Base-by-base conservation (phyloP, 345 rosid species). In the Populus alba region DNA sequence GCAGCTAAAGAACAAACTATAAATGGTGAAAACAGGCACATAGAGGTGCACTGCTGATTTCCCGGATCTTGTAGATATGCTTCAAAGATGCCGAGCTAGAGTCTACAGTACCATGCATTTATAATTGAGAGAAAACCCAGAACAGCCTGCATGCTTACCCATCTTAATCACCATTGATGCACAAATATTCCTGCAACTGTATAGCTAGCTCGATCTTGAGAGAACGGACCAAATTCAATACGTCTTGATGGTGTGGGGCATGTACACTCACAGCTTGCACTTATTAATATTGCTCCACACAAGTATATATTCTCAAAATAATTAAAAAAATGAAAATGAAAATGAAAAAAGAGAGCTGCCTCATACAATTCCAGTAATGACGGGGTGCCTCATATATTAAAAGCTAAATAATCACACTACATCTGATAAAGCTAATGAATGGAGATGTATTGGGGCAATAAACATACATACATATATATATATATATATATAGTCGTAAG, bases 31-130 rank as follows among this genome's bases (percentile, higher is more conserved):
- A n/a, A 57, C 29, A 57, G 23, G 6, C 27, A n/a, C 63, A n/a
- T 57, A 3, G 27, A 57, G 63, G 63, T 57, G 23, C 63, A 10
- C 15, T 10, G 12, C 13, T 57, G 11, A 23, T 22, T 57, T 57
- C 63, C 63, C 61, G 22, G 11, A 8, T 53, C 59, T 53, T 72
- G n/a, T 55, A 55, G 18, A 16, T 12, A 35, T 57, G 37, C 29
- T 1, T 57, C 76, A 4, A 31, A 11, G 47, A 37, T 57, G 39
- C 6, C 8, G 33, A 12, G 15, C 61, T 62, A 65, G 70, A 57
- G 33, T 45, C 74, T 74, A 74, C 82, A 79, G 82, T 79, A 43
- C 39, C 82, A 79, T 79, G 82, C 82, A 79, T 69, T 61, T 3
- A 53, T 33, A 33, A 33, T n/a, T n/a, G 23, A 57, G 29, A 45